phyloP scores from a whole-genome alignment of 768 basidiomycete species.

The Kwoniella dejecticola region DNA sequence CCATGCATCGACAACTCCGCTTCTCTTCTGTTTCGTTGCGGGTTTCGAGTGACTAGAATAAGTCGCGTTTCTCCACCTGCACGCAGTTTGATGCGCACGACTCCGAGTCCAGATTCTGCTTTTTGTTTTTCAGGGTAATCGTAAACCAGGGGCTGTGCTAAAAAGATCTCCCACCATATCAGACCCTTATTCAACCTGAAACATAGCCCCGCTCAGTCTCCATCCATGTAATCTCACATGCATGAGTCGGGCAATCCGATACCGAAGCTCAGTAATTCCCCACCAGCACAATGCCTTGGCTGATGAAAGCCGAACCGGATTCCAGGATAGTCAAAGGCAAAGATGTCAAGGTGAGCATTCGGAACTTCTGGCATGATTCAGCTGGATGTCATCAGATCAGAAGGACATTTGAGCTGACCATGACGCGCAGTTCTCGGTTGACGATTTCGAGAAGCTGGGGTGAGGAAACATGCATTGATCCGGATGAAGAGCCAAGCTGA shows the following conservation, averaged over 20 bases:
- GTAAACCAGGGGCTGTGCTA: not conserved
- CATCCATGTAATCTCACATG: too few species aligned
- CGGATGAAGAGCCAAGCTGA: not conserved
- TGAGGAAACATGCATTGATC: constrained; percentile 10
- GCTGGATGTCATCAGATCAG: too few species aligned
- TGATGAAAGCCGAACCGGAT: constrained; percentile 57
- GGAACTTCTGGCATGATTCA: too few species aligned
- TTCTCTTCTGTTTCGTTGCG: too few species aligned
- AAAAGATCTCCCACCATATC: not conserved
- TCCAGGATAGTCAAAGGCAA: constrained; percentile 55
- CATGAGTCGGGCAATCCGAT: too few species aligned
- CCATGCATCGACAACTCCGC: too few species aligned
- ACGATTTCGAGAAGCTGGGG: constrained; percentile 54
- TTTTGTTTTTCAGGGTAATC: not conserved
- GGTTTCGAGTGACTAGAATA: too few species aligned
- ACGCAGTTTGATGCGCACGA: too few species aligned
- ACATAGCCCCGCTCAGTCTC: constrained; percentile 1
- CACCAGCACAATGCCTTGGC: constrained; percentile 45
- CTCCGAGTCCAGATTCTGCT: not conserved
- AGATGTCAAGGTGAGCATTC: constrained; percentile 53
- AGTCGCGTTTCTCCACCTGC: too few species aligned
- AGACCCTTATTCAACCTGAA: not conserved
- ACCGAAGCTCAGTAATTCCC: too few species aligned
- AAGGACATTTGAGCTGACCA: not conserved
- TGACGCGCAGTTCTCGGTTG: constrained; percentile 51